A percentile compares a stretch with the other conserved stretches of the same genome.
Conservation (phyloP, 805 yeast species). For the Starmerella gropengiesseri region DNA sequence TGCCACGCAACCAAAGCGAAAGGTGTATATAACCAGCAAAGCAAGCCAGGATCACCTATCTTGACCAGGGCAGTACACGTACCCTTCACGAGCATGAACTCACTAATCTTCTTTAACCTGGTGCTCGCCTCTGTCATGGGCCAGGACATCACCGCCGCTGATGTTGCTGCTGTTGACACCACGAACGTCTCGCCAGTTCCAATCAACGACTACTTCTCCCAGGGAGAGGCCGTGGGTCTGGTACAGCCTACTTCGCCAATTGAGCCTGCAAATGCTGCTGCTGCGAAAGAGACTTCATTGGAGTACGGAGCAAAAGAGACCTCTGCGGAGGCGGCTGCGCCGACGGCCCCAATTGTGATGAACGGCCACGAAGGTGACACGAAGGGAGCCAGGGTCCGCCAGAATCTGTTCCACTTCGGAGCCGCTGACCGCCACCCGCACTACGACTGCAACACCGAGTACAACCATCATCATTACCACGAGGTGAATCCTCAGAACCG, state of each 20-base stretch:
- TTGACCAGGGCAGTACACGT: neutral
- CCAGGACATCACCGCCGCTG: slow-evolving; percentile 1
- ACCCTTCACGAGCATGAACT: neutral
- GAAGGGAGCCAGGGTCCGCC: slow-evolving; percentile 15
- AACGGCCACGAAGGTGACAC: slow-evolving; percentile 14
- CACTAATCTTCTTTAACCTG: slow-evolving; percentile 3
- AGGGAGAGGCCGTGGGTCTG: slow-evolving; percentile 4
- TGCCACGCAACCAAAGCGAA: too few species aligned
- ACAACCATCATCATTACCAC: neutral
- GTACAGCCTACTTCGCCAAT: slow-evolving; percentile 10
- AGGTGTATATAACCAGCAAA: too few species aligned
- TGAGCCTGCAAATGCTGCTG: neutral
- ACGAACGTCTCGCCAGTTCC: too few species aligned
- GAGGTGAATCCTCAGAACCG: neutral
- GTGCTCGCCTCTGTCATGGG: slow-evolving; percentile 1
- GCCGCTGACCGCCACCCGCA: slow-evolving; percentile 7
- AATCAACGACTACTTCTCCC: neutral
- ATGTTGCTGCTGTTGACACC: neutral
- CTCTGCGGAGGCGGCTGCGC: neutral
- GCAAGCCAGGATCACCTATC: too few species aligned
- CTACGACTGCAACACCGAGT: neutral
- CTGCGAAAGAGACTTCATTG: too few species aligned
- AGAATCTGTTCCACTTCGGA: slow-evolving; percentile 17
- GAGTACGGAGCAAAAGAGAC: neutral
- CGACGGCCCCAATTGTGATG: neutral